These are phyloP conservation scores for Podospora didyma DNA, from an alignment of 495 filamentous ascomycete genomes.

Conservation along the genomic window DNA sequence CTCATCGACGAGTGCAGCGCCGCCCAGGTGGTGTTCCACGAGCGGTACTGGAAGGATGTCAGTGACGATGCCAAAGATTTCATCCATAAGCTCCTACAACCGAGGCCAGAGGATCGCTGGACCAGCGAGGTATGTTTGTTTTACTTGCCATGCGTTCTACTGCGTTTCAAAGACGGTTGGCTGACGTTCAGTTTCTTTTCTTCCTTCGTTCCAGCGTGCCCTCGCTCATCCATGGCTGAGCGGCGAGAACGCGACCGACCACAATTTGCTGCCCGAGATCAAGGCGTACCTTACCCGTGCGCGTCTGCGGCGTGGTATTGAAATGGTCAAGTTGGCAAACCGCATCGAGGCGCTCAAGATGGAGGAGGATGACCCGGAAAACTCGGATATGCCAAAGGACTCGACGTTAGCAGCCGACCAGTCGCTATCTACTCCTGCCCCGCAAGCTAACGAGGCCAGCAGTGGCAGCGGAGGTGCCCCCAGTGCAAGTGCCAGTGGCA, in stretches of 20 bases:
- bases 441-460: slow-evolving; percentile 1
- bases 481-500: slow-evolving; percentile 21
- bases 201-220: slow-evolving; percentile 52
- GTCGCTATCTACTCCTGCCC: slow-evolving; percentile 22
- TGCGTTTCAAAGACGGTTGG: not conserved
- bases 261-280: slow-evolving; percentile 97
- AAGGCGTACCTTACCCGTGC: slow-evolving; percentile 88
- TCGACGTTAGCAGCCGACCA: slow-evolving; percentile 61
- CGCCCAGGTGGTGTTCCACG: slow-evolving; percentile 93
- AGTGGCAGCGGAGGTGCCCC: slow-evolving; percentile 12
- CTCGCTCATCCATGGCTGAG: slow-evolving; percentile 86
- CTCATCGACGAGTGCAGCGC: slow-evolving; percentile 91
- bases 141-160: not conserved
- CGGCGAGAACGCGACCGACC: slow-evolving; percentile 83
- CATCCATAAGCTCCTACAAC: slow-evolving; percentile 76
- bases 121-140: slow-evolving; percentile 62
- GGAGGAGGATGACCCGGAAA: slow-evolving; percentile 82
- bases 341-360: slow-evolving; percentile 96
- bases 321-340: slow-evolving; percentile 94
- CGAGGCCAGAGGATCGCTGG: slow-evolving; percentile 70
- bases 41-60: slow-evolving; percentile 97
- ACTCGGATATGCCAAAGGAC: slow-evolving; percentile 56
- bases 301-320: slow-evolving; percentile 87
- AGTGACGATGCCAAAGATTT: slow-evolving; percentile 95
- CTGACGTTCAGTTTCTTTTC: slow-evolving; percentile 8